These are phyloP conservation scores for Boletellus deceptivus DNA, from an alignment of 1,284 basidiomycete genomes.

Conservation along the genomic window DNA sequence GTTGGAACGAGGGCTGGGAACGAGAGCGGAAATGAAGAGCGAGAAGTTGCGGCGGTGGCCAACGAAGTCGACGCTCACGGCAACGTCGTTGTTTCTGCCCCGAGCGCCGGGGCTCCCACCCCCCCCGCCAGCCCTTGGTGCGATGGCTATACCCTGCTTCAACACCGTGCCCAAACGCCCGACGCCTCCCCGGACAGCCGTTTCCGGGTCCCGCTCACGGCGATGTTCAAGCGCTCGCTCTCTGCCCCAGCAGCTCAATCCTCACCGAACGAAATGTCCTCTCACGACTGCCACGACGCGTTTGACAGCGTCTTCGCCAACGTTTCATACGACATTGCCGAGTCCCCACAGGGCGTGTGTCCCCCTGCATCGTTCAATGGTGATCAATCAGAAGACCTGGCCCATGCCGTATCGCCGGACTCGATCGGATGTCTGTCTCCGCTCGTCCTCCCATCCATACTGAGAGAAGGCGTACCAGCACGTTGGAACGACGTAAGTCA, in stretches of 20 bases:
- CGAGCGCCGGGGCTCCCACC: not conserved
- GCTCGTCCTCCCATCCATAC: conserved; percentile 30
- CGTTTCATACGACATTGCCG: conserved; percentile 32
- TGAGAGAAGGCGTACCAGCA: conserved; percentile 31
- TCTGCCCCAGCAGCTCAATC: conserved; percentile 47
- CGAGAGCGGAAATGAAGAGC: conserved; percentile 26
- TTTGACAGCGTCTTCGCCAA: conserved; percentile 31
- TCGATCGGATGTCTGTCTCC: conserved; percentile 29
- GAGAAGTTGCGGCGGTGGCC: conserved; percentile 13
- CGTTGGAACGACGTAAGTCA: conserved; percentile 36
- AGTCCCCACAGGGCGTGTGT: conserved; percentile 16
- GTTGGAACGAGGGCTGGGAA: conserved; percentile 4
- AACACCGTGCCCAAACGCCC: conserved; percentile 33
- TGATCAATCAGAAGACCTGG: conserved; percentile 24
- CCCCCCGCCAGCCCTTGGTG: conserved; percentile 2
- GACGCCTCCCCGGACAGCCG: conserved; percentile 31
- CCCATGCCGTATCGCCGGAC: conserved; percentile 20
- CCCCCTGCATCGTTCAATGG: conserved; percentile 8
- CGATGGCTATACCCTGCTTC: conserved; percentile 14
- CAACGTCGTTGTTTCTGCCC: conserved; percentile 4
- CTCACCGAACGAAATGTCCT: conserved; percentile 8
- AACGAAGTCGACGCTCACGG: conserved; percentile 12
- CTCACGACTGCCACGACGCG: conserved; percentile 22
- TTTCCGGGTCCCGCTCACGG: conserved; percentile 50
- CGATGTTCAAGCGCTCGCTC: conserved; percentile 59